These are phyloP conservation scores for Solanum lycopersicoides DNA, from an alignment of 257 asterid species.

Conservation along the genomic window DNA sequence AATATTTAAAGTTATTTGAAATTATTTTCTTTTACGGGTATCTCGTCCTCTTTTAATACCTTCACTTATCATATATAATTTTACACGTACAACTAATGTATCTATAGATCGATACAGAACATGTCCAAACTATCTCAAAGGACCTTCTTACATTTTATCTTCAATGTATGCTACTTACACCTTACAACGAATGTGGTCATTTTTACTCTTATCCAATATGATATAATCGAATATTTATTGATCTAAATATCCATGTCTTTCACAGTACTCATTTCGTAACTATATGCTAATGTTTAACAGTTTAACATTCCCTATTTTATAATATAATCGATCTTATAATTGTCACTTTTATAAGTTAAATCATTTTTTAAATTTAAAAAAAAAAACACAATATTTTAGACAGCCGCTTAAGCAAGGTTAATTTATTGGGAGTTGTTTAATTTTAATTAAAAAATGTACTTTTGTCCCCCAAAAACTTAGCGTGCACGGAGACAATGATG, in stretches of 20 bases:
- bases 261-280: background rate
- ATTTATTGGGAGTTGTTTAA: background rate
- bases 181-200: background rate
- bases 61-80: background rate
- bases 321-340: background rate
- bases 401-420: background rate
- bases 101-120: background rate
- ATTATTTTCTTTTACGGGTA: too few species aligned
- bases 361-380: background rate
- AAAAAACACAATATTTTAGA: background rate
- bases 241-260: background rate
- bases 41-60: background rate
- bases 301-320: background rate
- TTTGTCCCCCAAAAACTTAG: conserved; percentile 4
- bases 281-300: background rate
- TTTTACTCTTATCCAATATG: background rate
- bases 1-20: background rate
- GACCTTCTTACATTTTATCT: background rate
- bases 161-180: background rate
- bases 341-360: background rate
- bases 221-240: too few species aligned
- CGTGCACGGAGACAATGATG: conserved; percentile 27
- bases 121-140: background rate
- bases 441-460: background rate
- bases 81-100: background rate